Evolutionary conservation across 352 stramenopile genomes (phyloP).

Genomic region (Pythium brachiatum): DNA sequence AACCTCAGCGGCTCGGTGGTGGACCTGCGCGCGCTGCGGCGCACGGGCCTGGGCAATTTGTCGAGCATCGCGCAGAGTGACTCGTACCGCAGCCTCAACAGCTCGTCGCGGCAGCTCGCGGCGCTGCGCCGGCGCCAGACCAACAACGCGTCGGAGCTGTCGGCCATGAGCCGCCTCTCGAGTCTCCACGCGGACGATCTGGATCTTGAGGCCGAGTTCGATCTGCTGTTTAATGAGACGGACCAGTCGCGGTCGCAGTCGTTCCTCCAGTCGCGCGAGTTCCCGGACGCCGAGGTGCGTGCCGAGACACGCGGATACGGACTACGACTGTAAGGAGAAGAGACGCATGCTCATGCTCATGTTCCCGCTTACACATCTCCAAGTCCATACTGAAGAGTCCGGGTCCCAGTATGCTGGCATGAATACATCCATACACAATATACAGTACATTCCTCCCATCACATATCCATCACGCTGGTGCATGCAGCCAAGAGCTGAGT

Average conservation of each 20-base stretch:
- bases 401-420: too few relatives aligned
- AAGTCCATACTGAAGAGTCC: too few relatives aligned
- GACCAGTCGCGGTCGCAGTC: constrained; percentile 57
- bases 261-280: constrained; percentile 73
- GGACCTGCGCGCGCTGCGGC: constrained; percentile 21
- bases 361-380: neutral
- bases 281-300: constrained; percentile 67
- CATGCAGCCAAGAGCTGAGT: neutral
- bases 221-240: constrained; percentile 34
- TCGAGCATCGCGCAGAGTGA: constrained; percentile 21
- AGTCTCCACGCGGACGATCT: constrained; percentile 22
- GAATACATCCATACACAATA: neutral
- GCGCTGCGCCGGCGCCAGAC: constrained; percentile 8
- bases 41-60: constrained; percentile 22
- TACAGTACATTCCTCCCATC: neutral
- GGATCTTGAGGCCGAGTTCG: constrained; percentile 23
- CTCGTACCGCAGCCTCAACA: constrained; percentile 11
- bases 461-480: neutral
- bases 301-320: constrained; percentile 43
- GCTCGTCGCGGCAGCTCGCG: constrained; percentile 11
- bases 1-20: constrained; percentile 21
- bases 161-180: constrained; percentile 10
- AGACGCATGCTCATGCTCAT: neutral
- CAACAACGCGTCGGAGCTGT: constrained; percentile 12
- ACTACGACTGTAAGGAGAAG: constrained; percentile 16